Conservation (phyloP, 805 yeast species). For the Nakazawaea wyomingensis region DNA sequence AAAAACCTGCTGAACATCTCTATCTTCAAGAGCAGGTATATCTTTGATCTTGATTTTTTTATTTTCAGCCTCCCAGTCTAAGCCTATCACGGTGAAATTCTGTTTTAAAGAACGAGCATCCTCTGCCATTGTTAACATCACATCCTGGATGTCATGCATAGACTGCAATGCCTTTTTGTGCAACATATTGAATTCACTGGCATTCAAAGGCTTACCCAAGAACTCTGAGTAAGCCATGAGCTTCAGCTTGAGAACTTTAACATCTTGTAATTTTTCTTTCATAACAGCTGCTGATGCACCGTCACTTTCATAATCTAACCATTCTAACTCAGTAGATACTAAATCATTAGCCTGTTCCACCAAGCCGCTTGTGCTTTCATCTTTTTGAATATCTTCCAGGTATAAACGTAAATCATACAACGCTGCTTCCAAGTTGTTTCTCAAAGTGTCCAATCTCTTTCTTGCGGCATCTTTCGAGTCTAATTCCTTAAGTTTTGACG, state of each 20-base stretch:
- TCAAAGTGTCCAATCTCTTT: constrained; percentile 46
- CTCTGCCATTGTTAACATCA: constrained; percentile 38
- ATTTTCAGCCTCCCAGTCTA: constrained; percentile 51
- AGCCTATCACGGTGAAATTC: constrained; percentile 37
- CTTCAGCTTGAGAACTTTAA: constrained; percentile 23
- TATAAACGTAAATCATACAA: constrained; percentile 63
- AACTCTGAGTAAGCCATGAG: constrained; percentile 36
- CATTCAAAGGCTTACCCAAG: constrained; percentile 41
- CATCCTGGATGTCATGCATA: constrained; percentile 37
- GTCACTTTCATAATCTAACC: constrained; percentile 74
- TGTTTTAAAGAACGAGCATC: constrained; percentile 38
- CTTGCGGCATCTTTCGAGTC: constrained; percentile 53
- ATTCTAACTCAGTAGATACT: constrained; percentile 53
- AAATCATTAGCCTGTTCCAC: constrained; percentile 30
- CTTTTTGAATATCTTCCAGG: constrained; percentile 50
- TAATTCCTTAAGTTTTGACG: constrained; percentile 44
- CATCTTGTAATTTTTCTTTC: constrained; percentile 27
- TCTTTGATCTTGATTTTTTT: constrained; percentile 32
- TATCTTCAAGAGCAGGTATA: constrained; percentile 22
- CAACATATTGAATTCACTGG: constrained; percentile 37
- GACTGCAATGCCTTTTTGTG: constrained; percentile 37
- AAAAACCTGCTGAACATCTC: constrained; percentile 23
- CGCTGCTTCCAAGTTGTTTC: constrained; percentile 68
- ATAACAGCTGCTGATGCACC: constrained; percentile 37
- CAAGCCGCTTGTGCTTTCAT: constrained; percentile 40